phyloP scores from a whole-genome alignment of 164 flowering plant species.

The Litsea cubeba region DNA sequence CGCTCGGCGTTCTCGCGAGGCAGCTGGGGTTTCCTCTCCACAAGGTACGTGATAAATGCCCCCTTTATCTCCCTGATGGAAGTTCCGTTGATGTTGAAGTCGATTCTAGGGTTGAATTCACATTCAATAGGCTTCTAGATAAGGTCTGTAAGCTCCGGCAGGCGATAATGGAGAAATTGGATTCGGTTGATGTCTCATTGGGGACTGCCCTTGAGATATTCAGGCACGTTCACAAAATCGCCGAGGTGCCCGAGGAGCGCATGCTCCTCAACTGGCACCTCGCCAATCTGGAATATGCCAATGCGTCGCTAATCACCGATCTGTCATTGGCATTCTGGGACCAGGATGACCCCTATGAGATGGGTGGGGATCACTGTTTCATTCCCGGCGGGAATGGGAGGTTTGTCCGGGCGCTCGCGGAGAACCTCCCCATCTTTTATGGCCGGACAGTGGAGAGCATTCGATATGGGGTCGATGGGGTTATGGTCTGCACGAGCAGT shows the following conservation, averaged over 20 bases:
- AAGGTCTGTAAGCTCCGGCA: constrained; percentile 93
- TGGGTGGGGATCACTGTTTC: constrained; percentile 99
- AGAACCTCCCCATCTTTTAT: constrained; percentile 78
- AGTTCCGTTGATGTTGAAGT: constrained; percentile 61
- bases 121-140: constrained; percentile 79
- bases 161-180: constrained; percentile 72
- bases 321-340: constrained; percentile 97
- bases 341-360: constrained; percentile 98
- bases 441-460: constrained; percentile 54
- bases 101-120: constrained; percentile 73
- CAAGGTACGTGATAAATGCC: constrained; percentile 96
- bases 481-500: constrained; percentile 63
- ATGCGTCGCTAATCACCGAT: constrained; percentile 75
- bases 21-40: constrained; percentile 86
- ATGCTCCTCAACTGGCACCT: constrained; percentile 96
- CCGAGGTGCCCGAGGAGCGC: constrained; percentile 62
- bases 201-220: constrained; percentile 88
- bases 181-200: constrained; percentile 69
- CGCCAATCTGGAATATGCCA: constrained; percentile 93
- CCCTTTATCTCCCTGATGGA: constrained; percentile 86
- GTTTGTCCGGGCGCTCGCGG: constrained; percentile 71
- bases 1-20: constrained; percentile 88
- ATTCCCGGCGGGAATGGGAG: constrained; percentile 94
- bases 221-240: constrained; percentile 59
- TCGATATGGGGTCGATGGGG: constrained; percentile 80